Base-by-base conservation (phyloP, 2,329 filamentous ascomycete species). In the Fusarium brevicatenulatum region DNA sequence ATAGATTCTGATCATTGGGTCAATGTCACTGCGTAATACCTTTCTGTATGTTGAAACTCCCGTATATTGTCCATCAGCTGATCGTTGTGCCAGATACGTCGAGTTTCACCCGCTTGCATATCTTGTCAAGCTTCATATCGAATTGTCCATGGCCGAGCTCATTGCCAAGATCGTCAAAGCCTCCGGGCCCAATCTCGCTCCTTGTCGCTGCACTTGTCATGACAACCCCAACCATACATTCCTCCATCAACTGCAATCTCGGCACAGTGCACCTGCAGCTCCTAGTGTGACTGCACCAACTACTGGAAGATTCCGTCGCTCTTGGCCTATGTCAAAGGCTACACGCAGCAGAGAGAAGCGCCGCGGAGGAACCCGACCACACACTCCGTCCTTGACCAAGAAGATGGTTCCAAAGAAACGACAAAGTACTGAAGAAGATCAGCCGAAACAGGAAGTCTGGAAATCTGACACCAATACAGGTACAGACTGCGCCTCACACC, bases 131-230 rank as follows among this genome's bases (percentile, higher is more conserved):
- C 72, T 78, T 34, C 76, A 78, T 18, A 78, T 78, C 30, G 76
- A 78, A 37, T 53, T 78, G 25, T 76, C 66, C 32, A 78, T 78
- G 76, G 75, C 76, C 32, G 68, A 78, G 25, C 75, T 78, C 13
- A 78, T 78, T 23, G 76, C 76, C 21, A 77, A 76, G 34, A 77
- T 78, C 12, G 76, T 78, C 39, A 78, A 74, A n/a, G 65, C 71
- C 5, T 64, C 74, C 2, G 70, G 76, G 1, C 67, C 63, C 10
- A 66, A 73, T 25, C 67, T 67, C 13, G 52, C 64, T 19, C 40
- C 39, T 25, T 78, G 74, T 52, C 68, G 67, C 25, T 78, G 76
- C 43, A 44, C 39, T n/a, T 78, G 76, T n/a, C 76, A 78, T 23
- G 54, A 65, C 16, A 54, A 70, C 11, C 40, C 43, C 9, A 66